Conservation (phyloP, 1,139 yeast genomes). For the Taphrina deformans region DNA sequence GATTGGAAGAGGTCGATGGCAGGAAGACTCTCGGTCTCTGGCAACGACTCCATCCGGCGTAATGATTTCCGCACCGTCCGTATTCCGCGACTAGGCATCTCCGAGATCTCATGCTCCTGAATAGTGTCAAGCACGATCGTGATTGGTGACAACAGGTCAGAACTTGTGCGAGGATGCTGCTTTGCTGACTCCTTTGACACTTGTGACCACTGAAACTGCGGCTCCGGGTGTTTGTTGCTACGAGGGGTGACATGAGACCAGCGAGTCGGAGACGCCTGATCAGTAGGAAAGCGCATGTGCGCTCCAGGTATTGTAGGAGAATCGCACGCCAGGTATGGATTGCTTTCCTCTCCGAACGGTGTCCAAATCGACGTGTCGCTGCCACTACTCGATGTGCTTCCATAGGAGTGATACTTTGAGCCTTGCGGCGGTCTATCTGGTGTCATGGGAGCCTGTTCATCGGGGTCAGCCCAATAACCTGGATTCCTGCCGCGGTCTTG, state of each 20-base stretch:
- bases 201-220: background rate
- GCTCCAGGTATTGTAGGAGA: conserved; percentile 1
- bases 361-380: background rate
- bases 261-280: background rate
- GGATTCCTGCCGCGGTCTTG: background rate
- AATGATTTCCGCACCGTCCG: background rate
- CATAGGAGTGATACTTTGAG: background rate
- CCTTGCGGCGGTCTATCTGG: background rate
- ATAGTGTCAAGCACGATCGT: conserved; percentile 18
- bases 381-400: background rate
- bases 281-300: background rate
- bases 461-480: background rate
- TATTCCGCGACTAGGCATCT: background rate
- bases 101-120: background rate
- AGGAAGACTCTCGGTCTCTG: background rate
- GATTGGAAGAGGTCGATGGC: conserved; percentile 1
- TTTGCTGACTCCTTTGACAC: background rate
- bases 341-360: background rate
- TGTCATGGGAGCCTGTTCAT: background rate
- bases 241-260: background rate
- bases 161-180: background rate
- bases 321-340: background rate
- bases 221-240: background rate
- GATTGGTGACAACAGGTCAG: conserved; percentile 3
- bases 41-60: background rate